Evolutionary conservation across 225 moss, liverwort and hornwort genomes (phyloP).

Genomic region (Neckera pumila): DNA sequence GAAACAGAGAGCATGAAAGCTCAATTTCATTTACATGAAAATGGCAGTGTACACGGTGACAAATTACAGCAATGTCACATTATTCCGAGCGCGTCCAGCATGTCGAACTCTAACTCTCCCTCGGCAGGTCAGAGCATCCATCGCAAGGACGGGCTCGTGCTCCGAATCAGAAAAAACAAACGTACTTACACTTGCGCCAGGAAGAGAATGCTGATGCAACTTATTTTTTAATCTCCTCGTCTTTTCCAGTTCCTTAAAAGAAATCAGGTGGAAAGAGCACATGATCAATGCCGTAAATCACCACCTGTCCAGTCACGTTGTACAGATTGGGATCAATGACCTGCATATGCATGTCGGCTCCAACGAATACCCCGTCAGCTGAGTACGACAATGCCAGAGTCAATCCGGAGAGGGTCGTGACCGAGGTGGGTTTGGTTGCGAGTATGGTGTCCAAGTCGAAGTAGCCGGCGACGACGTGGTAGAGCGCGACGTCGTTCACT

Average conservation of each 20-base stretch:
- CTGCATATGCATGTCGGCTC: not conserved
- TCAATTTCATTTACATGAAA: constrained; percentile 3
- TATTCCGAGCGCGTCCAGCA: not conserved
- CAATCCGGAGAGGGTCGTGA: constrained; percentile 1
- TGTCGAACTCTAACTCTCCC: not conserved
- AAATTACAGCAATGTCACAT: not conserved
- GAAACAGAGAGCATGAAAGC: not conserved
- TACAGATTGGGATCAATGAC: constrained; percentile 40
- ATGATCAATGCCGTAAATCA: constrained; percentile 44
- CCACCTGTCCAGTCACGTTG: constrained; percentile 6
- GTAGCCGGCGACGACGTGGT: constrained; percentile 18
- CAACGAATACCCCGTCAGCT: constrained; percentile 1
- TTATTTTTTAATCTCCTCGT: not conserved
- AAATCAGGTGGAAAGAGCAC: constrained; percentile 10
- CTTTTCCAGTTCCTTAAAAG: not conserved
- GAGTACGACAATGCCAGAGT: not conserved
- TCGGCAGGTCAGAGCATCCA: not conserved
- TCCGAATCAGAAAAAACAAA: not conserved
- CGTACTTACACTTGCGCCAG: not conserved
- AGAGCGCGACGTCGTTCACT: not conserved
- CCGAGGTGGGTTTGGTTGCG: not conserved
- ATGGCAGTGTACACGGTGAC: not conserved
- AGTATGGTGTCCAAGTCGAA: constrained; percentile 1
- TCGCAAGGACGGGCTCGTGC: not conserved
- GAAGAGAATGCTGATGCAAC: not conserved